Evolutionary conservation across 192 early-diverging fungal species (phyloP).

Genomic region (Chytriomyces sp.): DNA sequence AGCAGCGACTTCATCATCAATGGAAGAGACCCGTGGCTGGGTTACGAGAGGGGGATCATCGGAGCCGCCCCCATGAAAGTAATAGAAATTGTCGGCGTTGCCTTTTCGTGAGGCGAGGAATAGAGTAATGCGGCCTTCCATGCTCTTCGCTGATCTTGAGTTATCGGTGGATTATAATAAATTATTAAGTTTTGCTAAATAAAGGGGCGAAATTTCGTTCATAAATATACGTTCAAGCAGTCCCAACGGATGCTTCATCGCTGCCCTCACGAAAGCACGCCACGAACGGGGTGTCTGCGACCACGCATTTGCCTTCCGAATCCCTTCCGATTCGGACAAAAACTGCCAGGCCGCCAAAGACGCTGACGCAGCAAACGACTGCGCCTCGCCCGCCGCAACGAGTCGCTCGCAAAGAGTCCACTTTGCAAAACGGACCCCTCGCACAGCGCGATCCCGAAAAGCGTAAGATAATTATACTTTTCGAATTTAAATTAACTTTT

Average conservation of each 20-base stretch:
- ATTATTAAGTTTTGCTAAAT: background rate
- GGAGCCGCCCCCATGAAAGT: background rate
- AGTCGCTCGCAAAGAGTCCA: too few relatives aligned
- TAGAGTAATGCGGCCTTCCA: constrained; percentile 10
- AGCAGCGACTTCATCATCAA: background rate
- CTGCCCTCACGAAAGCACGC: background rate
- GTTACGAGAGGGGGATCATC: background rate
- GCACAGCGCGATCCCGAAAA: too few relatives aligned
- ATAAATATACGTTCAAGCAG: constrained; percentile 1
- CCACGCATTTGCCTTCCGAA: constrained; percentile 2
- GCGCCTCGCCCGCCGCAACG: too few relatives aligned
- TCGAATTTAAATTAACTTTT: too few relatives aligned
- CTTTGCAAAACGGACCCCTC: too few relatives aligned
- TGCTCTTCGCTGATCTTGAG: constrained; percentile 24
- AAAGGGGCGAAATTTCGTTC: background rate
- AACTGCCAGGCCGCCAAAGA: background rate
- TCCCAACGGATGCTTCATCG: background rate
- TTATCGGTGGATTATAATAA: background rate
- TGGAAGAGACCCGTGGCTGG: background rate
- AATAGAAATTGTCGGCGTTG: constrained; percentile 12
- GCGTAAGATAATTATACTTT: too few relatives aligned
- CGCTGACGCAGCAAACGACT: background rate
- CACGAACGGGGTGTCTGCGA: constrained; percentile 14
- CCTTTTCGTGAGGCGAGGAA: constrained; percentile 7
- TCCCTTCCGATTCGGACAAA: background rate